Conservation (phyloP, 1,284 basidiomycete genomes). For the Amylostereum areolatum region DNA sequence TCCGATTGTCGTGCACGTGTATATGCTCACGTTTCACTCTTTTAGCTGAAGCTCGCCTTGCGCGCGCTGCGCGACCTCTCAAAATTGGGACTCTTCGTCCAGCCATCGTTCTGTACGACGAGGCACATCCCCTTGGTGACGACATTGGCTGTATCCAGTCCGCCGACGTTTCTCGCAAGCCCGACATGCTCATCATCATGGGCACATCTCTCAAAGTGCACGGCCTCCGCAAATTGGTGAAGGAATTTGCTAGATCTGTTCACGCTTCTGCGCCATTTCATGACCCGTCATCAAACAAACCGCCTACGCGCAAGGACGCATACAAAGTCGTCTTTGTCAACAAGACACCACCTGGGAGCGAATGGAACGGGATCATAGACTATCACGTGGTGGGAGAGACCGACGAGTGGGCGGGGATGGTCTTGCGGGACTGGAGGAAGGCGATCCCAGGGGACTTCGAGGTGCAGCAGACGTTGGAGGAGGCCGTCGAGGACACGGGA, state of each 20-base stretch:
- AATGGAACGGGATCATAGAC: constrained; percentile 86
- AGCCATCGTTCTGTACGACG: constrained; percentile 87
- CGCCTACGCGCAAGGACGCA: constrained; percentile 40
- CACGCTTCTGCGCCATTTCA: constrained; percentile 45
- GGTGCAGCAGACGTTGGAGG: constrained; percentile 67
- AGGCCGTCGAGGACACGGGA: constrained; percentile 31
- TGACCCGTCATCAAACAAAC: constrained; percentile 28
- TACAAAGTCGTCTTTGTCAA: constrained; percentile 84
- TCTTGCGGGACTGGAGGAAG: constrained; percentile 82
- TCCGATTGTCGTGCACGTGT: constrained; percentile 5
- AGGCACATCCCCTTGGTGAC: constrained; percentile 82
- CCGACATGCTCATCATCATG: constrained; percentile 92
- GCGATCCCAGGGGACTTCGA: constrained; percentile 82
- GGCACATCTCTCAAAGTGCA: constrained; percentile 95
- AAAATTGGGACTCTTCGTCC: constrained; percentile 78
- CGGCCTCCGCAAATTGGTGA: constrained; percentile 88
- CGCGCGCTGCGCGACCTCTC: constrained; percentile 73
- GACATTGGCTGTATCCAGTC: constrained; percentile 78
- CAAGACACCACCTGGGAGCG: constrained; percentile 72
- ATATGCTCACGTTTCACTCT: constrained; percentile 9
- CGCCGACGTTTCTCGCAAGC: constrained; percentile 67
- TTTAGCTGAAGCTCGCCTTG: constrained; percentile 69
- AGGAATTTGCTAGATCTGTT: constrained; percentile 85
- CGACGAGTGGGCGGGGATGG: constrained; percentile 72
- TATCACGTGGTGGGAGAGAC: constrained; percentile 78